These are phyloP conservation scores for Stenogyne calaminthoides DNA, from an alignment of 305 asterid genomes.

Conservation along the genomic window DNA sequence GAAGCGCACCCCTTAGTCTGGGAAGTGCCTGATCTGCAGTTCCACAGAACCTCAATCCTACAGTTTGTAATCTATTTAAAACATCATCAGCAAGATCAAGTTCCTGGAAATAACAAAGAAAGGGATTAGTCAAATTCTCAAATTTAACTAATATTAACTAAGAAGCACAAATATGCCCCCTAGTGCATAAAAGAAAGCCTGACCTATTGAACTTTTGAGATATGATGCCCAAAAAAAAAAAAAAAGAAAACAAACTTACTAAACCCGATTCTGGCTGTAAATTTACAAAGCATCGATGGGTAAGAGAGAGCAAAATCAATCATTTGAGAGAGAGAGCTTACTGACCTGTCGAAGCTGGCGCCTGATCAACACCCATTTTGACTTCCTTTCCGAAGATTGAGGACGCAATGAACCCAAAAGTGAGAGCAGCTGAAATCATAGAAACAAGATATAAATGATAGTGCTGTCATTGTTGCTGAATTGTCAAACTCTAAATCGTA, in stretches of 20 bases:
- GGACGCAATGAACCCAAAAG: slow-evolving; percentile 92
- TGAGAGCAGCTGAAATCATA: slow-evolving; percentile 79
- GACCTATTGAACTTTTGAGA: too few species aligned
- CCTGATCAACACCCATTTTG: slow-evolving; percentile 92
- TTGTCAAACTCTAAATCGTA: slow-evolving; percentile 31
- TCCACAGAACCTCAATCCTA: slow-evolving; percentile 96
- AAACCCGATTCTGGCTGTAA: neutral
- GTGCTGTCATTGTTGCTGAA: slow-evolving; percentile 22
- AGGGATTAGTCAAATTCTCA: slow-evolving; percentile 19
- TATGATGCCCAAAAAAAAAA: too few species aligned
- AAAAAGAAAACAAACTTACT: too few species aligned
- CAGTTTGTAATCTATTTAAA: slow-evolving; percentile 91
- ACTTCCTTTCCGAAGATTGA: slow-evolving; percentile 92
- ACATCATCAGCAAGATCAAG: slow-evolving; percentile 86
- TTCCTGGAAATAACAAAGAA: slow-evolving; percentile 58
- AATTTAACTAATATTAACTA: neutral
- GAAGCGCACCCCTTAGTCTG: slow-evolving; percentile 97
- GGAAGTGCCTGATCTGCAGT: slow-evolving; percentile 91
- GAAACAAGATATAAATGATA: slow-evolving; percentile 16
- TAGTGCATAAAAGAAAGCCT: too few species aligned
- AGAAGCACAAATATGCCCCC: too few species aligned
- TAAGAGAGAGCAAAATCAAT: slow-evolving; percentile 20
- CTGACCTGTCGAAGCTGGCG: slow-evolving; percentile 97
- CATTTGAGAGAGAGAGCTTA: slow-evolving; percentile 22
- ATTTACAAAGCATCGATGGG: neutral